A percentile compares a stretch with the other conserved stretches of the same genome.
phyloP scores from a whole-genome alignment of 139 green algal species.

The Monoraphidium neglectum region DNA sequence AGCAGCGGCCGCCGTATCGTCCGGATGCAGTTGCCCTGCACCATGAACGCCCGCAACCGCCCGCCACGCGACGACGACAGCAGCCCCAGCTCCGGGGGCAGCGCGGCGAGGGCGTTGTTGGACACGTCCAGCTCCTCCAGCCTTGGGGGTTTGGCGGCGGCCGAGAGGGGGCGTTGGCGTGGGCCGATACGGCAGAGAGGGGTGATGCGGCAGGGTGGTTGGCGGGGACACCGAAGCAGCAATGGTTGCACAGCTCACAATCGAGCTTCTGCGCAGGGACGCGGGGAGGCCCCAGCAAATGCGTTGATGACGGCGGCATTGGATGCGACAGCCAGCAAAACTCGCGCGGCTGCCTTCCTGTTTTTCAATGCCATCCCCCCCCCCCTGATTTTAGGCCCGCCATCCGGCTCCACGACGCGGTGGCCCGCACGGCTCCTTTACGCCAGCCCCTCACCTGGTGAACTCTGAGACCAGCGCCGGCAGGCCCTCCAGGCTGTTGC shows the following conservation, averaged over 20 bases:
- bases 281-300: no score
- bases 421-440: no score
- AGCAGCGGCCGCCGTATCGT: constrained; percentile 46
- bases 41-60: constrained; percentile 38
- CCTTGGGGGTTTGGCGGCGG: constrained; percentile 27
- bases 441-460: constrained; percentile 10
- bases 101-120: constrained; percentile 52
- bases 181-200: no score
- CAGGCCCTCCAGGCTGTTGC: constrained; percentile 37
- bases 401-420: no score
- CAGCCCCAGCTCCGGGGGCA: constrained; percentile 52
- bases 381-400: not conserved
- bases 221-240: no score
- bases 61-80: constrained; percentile 13
- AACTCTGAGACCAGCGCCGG: constrained; percentile 35
- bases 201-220: no score
- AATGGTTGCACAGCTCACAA: no score
- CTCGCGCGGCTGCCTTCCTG: no score
- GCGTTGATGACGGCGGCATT: no score
- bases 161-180: not conserved
- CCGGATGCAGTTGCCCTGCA: constrained; percentile 55
- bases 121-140: constrained; percentile 49
- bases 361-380: no score
- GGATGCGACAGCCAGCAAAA: no score
- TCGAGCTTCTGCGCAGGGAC: no score